Evolutionary conservation across 192 early-diverging fungal species (phyloP).

Genomic region (Linderina pennispora): DNA sequence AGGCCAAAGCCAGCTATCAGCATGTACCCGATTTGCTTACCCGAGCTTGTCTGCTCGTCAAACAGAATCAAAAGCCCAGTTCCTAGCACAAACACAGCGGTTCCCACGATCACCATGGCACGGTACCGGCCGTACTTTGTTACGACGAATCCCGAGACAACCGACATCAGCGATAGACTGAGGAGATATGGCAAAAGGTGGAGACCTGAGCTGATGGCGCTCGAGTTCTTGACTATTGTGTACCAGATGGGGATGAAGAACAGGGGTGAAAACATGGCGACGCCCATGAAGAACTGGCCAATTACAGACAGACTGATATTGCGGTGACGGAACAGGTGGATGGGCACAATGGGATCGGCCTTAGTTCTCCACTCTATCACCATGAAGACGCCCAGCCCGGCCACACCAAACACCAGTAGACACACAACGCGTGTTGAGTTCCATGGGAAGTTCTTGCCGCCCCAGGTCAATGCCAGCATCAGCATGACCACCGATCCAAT

Average conservation of each 20-base stretch:
- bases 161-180: constrained; percentile 49
- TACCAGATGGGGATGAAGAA: constrained; percentile 62
- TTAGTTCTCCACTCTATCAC: constrained; percentile 52
- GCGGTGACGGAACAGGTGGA: constrained; percentile 46
- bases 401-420: constrained; percentile 47
- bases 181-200: constrained; percentile 59
- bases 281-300: constrained; percentile 49
- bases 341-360: constrained; percentile 53
- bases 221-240: constrained; percentile 51
- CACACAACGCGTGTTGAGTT: constrained; percentile 48
- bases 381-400: constrained; percentile 38
- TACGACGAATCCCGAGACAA: constrained; percentile 48
- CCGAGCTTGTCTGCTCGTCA: constrained; percentile 42
- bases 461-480: constrained; percentile 58
- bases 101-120: constrained; percentile 50
- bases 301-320: constrained; percentile 51
- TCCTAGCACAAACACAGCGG: constrained; percentile 46
- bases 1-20: constrained; percentile 50
- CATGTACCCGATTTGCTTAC: constrained; percentile 51
- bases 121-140: constrained; percentile 48
- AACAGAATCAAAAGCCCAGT: constrained; percentile 53
- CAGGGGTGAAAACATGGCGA: constrained; percentile 53
- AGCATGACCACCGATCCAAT: constrained; percentile 48
- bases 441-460: constrained; percentile 59
- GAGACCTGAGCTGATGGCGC: constrained; percentile 52